Percentiles rank a stretch among this genome's conserved stretches.
Conservation (phyloP, 202 grass and related monocot genomes). For the Panicum hallii region DNA sequence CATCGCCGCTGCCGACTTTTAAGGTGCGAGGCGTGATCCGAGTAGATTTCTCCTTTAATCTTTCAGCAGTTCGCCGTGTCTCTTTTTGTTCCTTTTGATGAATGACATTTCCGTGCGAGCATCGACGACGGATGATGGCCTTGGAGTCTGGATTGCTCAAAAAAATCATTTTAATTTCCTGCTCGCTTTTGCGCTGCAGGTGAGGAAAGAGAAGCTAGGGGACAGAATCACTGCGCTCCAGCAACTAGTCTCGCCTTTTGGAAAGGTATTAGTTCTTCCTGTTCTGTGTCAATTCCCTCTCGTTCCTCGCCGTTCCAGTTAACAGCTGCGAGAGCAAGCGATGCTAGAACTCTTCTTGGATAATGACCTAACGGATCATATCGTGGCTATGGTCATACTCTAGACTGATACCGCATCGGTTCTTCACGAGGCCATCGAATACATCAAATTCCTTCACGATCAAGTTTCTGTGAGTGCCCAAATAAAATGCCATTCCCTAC, state of each 20-base stretch:
- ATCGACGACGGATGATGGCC: slow-evolving; percentile 38
- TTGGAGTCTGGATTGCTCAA: slow-evolving; percentile 44
- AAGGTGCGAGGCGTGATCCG: slow-evolving; percentile 64
- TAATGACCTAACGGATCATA: slow-evolving; percentile 51
- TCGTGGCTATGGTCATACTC: slow-evolving; percentile 36
- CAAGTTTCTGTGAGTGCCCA: slow-evolving; percentile 84
- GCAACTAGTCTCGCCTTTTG: slow-evolving; percentile 99
- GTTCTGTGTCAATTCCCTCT: slow-evolving; percentile 38
- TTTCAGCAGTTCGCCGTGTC: slow-evolving; percentile 34
- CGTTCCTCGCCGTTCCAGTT: slow-evolving; percentile 23
- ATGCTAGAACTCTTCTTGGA: slow-evolving; percentile 39
- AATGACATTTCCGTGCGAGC: slow-evolving; percentile 36
- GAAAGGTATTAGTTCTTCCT: slow-evolving; percentile 85
- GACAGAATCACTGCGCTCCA: slow-evolving; percentile 99
- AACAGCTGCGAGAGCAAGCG: slow-evolving; percentile 29
- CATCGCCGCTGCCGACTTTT: slow-evolving; percentile 89
- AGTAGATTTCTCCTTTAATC: slow-evolving; percentile 36
- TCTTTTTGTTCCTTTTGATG: slow-evolving; percentile 57
- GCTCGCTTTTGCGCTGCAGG: slow-evolving; percentile 68
- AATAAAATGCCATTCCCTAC: slow-evolving; percentile 2
- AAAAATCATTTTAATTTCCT: neutral
- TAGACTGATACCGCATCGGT: slow-evolving; percentile 99
- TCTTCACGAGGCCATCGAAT: slow-evolving; percentile 97
- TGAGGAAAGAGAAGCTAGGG: slow-evolving; percentile 99
- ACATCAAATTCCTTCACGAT: slow-evolving; percentile 97